A percentile compares a stretch with the other conserved stretches of the same genome.
Evolutionary conservation across 805 yeast genomes (phyloP).

Genomic region (Phaffomyces thermotolerans): DNA sequence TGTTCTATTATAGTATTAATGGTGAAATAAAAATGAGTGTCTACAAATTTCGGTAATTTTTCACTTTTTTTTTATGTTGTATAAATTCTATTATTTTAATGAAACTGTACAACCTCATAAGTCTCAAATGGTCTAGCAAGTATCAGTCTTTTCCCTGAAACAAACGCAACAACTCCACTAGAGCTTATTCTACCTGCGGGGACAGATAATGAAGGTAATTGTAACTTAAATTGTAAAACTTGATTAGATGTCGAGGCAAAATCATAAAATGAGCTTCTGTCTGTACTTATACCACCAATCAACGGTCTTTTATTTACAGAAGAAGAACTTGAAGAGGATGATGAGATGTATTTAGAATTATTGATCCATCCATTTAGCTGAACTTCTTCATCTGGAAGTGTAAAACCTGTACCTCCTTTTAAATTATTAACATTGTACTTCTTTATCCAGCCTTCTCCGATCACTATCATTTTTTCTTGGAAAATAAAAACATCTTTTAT

Average conservation of each 20-base stretch:
- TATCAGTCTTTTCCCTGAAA: constrained; percentile 18
- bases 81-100: too few species aligned
- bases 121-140: constrained; percentile 22
- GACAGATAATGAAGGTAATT: constrained; percentile 15
- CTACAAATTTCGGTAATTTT: not conserved
- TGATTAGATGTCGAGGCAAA: constrained; percentile 15
- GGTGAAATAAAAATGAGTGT: too few species aligned
- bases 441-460: constrained; percentile 31
- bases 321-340: constrained; percentile 2
- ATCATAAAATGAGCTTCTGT: constrained; percentile 21
- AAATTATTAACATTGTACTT: constrained; percentile 20
- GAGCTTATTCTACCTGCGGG: constrained; percentile 20
- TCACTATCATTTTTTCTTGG: constrained; percentile 22
- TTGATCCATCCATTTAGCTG: constrained; percentile 19
- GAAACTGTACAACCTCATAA: constrained; percentile 20
- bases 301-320: constrained; percentile 7
- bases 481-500: constrained; percentile 19
- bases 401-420: constrained; percentile 29
- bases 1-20: too few species aligned
- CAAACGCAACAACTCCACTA: constrained; percentile 20
- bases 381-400: constrained; percentile 15
- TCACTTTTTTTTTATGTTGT: not conserved
- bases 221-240: constrained; percentile 15
- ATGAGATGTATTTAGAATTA: constrained; percentile 14
- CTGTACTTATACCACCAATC: constrained; percentile 18